Conservation (phyloP, 345 rosid species). For the Aquilaria sinensis region DNA sequence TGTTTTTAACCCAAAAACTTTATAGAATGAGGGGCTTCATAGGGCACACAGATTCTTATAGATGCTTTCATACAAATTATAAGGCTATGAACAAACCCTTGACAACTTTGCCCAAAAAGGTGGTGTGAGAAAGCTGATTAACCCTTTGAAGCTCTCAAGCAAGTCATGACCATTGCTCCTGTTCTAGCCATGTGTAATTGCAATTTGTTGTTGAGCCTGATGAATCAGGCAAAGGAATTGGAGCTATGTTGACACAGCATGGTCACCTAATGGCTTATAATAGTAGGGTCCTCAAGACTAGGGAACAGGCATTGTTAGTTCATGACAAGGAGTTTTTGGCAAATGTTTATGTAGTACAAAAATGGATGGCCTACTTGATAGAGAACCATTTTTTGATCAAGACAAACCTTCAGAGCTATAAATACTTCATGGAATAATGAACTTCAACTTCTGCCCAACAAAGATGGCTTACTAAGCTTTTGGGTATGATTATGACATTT, state of each 20-base stretch:
- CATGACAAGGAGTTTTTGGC: not conserved
- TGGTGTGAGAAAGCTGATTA: too few relatives aligned
- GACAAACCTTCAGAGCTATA: not conserved
- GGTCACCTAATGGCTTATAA: too few relatives aligned
- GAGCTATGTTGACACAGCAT: too few relatives aligned
- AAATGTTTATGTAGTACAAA: not conserved
- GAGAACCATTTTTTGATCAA: not conserved
- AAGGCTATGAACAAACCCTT: not conserved
- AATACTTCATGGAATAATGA: too few relatives aligned
- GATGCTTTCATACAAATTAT: not conserved
- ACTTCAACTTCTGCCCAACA: too few relatives aligned
- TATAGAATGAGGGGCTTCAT: not conserved
- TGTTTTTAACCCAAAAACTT: not conserved
- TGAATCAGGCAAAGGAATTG: not conserved
- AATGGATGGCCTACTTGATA: conserved; percentile 1
- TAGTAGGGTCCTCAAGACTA: too few relatives aligned
- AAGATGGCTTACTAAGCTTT: too few relatives aligned
- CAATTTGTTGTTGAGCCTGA: not conserved
- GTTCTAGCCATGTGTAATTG: not conserved
- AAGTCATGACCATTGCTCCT: not conserved
- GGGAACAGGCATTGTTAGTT: not conserved
- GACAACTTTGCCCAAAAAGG: not conserved
- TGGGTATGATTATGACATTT: too few relatives aligned
- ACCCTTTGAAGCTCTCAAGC: not conserved
- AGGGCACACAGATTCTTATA: not conserved